Conservation (phyloP, 179 eudicot genomes). For the Spinacia oleracea region DNA sequence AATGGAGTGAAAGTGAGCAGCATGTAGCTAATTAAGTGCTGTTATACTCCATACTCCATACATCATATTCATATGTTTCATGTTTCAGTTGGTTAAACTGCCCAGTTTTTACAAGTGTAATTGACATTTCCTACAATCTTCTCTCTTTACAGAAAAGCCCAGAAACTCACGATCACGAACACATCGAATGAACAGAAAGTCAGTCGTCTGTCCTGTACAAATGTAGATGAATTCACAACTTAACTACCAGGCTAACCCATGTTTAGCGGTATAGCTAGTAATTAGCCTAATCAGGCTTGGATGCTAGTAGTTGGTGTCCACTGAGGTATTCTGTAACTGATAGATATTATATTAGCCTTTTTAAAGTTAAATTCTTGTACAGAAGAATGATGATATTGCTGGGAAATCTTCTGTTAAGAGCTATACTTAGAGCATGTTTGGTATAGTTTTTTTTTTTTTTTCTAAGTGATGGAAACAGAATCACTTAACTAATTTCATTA, state of each 20-base stretch:
- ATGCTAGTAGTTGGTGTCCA: not conserved
- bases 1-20: not conserved
- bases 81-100: not conserved
- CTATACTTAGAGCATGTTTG: too few species aligned
- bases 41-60: not conserved
- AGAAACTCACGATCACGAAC: slow-evolving; percentile 28
- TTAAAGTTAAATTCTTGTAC: not conserved
- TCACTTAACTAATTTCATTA: too few species aligned
- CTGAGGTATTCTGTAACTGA: not conserved
- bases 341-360: not conserved
- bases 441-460: too few species aligned
- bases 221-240: slow-evolving; percentile 6
- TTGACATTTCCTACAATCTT: not conserved
- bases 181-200: slow-evolving; percentile 18
- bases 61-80: not conserved
- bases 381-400: not conserved
- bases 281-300: not conserved
- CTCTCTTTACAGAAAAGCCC: slow-evolving; percentile 22
- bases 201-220: slow-evolving; percentile 4
- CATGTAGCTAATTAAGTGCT: not conserved
- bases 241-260: not conserved
- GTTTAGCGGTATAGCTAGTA: not conserved
- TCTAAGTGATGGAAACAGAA: too few species aligned
- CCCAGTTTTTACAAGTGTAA: not conserved
- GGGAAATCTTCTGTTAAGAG: not conserved